Percentiles rank a stretch among this genome's conserved stretches.
Conservation (phyloP, 768 basidiomycete genomes). For the Sarcodon sp. region DNA sequence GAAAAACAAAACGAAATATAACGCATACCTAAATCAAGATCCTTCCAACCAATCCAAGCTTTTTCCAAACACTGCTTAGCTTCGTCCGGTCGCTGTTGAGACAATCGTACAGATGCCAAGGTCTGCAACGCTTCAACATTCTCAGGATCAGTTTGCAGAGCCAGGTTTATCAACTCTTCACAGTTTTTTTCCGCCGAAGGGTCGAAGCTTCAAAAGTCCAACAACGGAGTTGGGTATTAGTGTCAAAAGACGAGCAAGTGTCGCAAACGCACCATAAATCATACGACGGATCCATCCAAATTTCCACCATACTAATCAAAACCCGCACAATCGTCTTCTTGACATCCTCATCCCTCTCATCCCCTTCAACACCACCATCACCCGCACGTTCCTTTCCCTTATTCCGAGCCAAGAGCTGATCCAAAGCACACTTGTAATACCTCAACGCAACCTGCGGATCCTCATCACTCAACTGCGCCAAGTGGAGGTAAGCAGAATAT, state of each 20-base stretch:
- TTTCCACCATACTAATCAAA: constrained; percentile 81
- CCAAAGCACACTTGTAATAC: constrained; percentile 74
- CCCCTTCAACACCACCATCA: constrained; percentile 11
- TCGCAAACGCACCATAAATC: constrained; percentile 61
- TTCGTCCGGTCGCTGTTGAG: constrained; percentile 74
- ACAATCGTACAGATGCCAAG: constrained; percentile 80
- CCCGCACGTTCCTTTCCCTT: constrained; percentile 59
- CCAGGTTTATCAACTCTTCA: constrained; percentile 61
- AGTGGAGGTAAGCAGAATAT: constrained; percentile 76
- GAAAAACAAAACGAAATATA: constrained; percentile 1
- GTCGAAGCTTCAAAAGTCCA: constrained; percentile 46
- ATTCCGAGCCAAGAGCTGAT: constrained; percentile 50
- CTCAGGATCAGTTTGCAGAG: constrained; percentile 58
- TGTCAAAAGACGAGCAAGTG: not conserved
- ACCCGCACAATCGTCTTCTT: constrained; percentile 64
- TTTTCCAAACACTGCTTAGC: constrained; percentile 58
- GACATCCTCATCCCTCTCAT: constrained; percentile 27
- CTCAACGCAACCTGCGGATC: constrained; percentile 62
- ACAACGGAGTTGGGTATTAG: not conserved
- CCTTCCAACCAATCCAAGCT: constrained; percentile 60
- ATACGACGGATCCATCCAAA: constrained; percentile 89
- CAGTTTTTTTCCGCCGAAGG: constrained; percentile 73
- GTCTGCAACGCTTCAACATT: constrained; percentile 73
- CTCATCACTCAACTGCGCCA: constrained; percentile 73
- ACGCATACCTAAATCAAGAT: constrained; percentile 40